These are phyloP conservation scores for Xylaria arbuscula DNA, from an alignment of 2,329 filamentous ascomycete genomes.

Conservation along the genomic window DNA sequence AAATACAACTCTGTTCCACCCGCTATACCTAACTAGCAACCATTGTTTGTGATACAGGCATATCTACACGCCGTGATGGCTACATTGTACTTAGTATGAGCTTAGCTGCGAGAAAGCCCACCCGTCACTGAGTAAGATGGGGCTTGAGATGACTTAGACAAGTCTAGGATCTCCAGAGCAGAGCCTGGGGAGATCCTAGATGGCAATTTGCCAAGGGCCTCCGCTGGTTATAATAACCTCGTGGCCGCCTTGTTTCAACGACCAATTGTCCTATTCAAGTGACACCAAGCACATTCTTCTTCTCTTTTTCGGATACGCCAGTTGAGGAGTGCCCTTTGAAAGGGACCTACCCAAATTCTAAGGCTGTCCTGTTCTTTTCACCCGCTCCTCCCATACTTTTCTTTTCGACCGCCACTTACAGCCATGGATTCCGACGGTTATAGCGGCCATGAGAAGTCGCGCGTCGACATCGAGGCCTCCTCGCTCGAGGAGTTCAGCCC, in stretches of 20 bases:
- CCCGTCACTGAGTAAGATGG: conserved; percentile 30
- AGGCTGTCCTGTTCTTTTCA: conserved; percentile 20
- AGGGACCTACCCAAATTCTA: conserved; percentile 24
- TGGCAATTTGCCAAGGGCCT: conserved; percentile 12
- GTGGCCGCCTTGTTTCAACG: conserved; percentile 22
- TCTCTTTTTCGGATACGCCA: conserved; percentile 26
- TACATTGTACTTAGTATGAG: conserved; percentile 23
- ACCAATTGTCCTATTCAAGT: conserved; percentile 5
- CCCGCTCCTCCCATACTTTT: not conserved
- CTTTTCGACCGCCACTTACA: not conserved
- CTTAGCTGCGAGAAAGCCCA: conserved; percentile 29
- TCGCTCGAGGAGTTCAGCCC: conserved; percentile 62
- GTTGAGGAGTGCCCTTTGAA: conserved; percentile 32
- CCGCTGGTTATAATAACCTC: conserved; percentile 34
- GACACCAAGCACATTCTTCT: conserved; percentile 22
- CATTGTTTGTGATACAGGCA: conserved; percentile 16
- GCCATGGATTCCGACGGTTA: conserved; percentile 36
- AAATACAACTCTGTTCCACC: conserved; percentile 19
- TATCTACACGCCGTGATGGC: conserved; percentile 14
- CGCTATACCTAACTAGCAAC: conserved; percentile 5
- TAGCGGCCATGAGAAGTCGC: conserved; percentile 38
- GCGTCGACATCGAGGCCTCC: conserved; percentile 36
- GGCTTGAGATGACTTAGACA: conserved; percentile 12
- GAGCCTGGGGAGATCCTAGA: not conserved
- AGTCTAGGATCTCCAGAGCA: conserved; percentile 2